Evolutionary conservation across 306 rosid genomes (phyloP).

Genomic region (Corylus americana): DNA sequence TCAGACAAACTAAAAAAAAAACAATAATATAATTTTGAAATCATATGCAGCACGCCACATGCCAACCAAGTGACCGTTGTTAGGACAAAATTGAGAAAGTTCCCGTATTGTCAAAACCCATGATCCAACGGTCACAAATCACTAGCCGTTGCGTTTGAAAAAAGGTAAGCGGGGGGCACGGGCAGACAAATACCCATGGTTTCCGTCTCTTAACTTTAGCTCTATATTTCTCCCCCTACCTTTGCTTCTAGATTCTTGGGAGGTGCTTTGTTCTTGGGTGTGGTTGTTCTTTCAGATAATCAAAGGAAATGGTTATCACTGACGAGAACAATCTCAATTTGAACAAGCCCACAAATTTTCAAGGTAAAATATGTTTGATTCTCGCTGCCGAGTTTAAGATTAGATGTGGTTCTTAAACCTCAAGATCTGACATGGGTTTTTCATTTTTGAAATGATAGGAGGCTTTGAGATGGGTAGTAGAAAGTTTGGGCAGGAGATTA

Average conservation of each 20-base stretch:
- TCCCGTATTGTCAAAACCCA: neutral
- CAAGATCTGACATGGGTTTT: slow-evolving; percentile 11
- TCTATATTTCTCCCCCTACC: slow-evolving; percentile 15
- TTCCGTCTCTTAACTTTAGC: slow-evolving; percentile 10
- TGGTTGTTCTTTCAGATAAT: slow-evolving; percentile 25
- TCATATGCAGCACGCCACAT: slow-evolving; percentile 37
- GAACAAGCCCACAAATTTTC: slow-evolving; percentile 52
- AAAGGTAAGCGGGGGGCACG: slow-evolving; percentile 13
- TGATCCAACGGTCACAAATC: slow-evolving; percentile 75
- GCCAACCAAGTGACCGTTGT: slow-evolving; percentile 73
- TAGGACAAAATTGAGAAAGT: slow-evolving; percentile 28
- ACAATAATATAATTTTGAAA: slow-evolving; percentile 38
- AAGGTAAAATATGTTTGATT: slow-evolving; percentile 44
- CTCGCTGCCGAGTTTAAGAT: neutral
- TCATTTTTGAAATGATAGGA: slow-evolving; percentile 33
- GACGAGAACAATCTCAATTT: slow-evolving; percentile 55
- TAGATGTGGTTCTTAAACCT: slow-evolving; percentile 16
- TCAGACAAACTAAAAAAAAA: neutral
- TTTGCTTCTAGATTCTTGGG: neutral
- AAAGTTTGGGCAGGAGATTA: slow-evolving; percentile 52
- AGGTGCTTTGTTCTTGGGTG: slow-evolving; percentile 12
- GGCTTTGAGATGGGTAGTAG: slow-evolving; percentile 48
- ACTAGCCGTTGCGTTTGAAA: slow-evolving; percentile 94
- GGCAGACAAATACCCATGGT: slow-evolving; percentile 43
- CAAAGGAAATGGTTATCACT: slow-evolving; percentile 50